Percentiles rank a stretch among this genome's conserved stretches.
These are phyloP conservation scores for Poa annua DNA, from an alignment of 176 grass and related monocot genomes.

Conservation along the genomic window DNA sequence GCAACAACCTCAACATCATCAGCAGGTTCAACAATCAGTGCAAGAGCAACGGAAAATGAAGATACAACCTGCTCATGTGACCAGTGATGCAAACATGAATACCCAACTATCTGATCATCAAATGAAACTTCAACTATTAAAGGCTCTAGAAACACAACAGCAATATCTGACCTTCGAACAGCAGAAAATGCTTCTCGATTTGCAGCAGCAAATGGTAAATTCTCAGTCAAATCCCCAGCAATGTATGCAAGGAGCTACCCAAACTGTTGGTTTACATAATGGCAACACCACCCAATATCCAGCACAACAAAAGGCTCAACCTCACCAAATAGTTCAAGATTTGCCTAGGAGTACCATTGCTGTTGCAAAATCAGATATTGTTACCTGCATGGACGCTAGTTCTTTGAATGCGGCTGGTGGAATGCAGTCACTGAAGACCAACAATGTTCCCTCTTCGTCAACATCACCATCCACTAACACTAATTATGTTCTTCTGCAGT, in stretches of 20 bases:
- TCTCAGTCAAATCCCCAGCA: constrained; percentile 52
- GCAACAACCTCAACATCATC: constrained; percentile 39
- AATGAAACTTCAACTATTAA: constrained; percentile 64
- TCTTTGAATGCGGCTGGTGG: constrained; percentile 47
- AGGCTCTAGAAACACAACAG: constrained; percentile 56
- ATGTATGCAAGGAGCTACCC: constrained; percentile 42
- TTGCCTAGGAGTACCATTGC: constrained; percentile 34
- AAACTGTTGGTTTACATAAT: constrained; percentile 41
- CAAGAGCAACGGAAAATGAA: constrained; percentile 62
- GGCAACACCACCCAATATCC: constrained; percentile 41
- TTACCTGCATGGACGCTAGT: constrained; percentile 48
- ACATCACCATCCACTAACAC: constrained; percentile 53
- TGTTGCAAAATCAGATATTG: constrained; percentile 44
- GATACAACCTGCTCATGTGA: constrained; percentile 35
- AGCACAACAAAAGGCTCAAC: constrained; percentile 48
- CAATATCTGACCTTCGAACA: constrained; percentile 53
- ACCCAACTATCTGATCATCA: constrained; percentile 61
- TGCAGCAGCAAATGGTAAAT: constrained; percentile 62
- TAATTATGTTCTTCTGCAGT: constrained; percentile 51
- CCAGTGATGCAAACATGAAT: constrained; percentile 42
- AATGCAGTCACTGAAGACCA: constrained; percentile 44
- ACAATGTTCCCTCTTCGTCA: constrained; percentile 60
- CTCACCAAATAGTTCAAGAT: constrained; percentile 48
- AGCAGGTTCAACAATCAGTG: constrained; percentile 50
- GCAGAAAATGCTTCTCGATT: constrained; percentile 63